Base-by-base conservation (phyloP, 1,284 basidiomycete species). In the Pseudozyma pruni region DNA sequence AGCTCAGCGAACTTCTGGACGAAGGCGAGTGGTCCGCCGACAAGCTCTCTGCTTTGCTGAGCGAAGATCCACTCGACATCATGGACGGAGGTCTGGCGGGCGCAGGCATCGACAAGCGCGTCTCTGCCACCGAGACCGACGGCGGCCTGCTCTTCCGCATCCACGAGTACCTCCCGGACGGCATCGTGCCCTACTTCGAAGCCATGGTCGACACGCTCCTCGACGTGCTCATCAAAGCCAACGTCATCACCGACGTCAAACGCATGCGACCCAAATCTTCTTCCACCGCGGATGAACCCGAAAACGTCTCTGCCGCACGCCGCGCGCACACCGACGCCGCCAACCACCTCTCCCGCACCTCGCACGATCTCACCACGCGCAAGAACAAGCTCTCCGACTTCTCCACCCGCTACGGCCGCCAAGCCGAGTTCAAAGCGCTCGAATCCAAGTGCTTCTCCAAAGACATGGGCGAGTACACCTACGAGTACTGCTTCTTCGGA, bases 401-500 rank as follows among this genome's bases (percentile, higher is more conserved):
- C 58, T 82, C 85, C 9, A 83, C 87, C 22, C 87, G 88, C 58
- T 97, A 90, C 79, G 95, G 95, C 8, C 83, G 85, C 0, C 87
- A 93, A 31, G 93, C 91, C 58, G 93, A 97, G 84, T 99, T 93
- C 91, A 95, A 95, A 86, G 94, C 95, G 84, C 87, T 98, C 11
- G 90, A 96, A 33, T 87, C 87, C 9, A 86, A 86, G 5, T 98
- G 95, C 78, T 83, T 98, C 20, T 46, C 54, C n/a, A 90, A 89
- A 76, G 88, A 94, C 53, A 86, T 87, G 16, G 95, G 95, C 85
- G 95, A 97, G 90, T 98, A 98, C 83, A 93, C 90, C 1, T 99
- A 98, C 83, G 92, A 95, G 81, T 86, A 97, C n/a, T 98, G 95
- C 85, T 87, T 97, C 77, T 97, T 98, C 72, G 88, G 90, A 13